Base-by-base conservation (phyloP, 257 asterid genomes). In the Henckelia pumila region DNA sequence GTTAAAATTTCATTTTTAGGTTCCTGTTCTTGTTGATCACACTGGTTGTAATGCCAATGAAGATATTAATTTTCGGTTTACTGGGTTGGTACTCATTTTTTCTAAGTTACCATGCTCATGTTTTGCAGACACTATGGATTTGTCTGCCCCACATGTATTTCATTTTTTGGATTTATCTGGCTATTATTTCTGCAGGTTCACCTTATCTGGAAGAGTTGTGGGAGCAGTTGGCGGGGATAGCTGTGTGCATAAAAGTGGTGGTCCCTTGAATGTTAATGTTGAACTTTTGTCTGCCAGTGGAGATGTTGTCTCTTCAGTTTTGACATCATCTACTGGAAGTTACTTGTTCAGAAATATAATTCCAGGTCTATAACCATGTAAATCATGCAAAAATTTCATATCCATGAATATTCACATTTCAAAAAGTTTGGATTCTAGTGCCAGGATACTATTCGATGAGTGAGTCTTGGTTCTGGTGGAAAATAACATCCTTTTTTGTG, bases 21-120 rank as follows among this genome's bases (percentile, higher is more conserved):
- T 90, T 64, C 97, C 89, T 55, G 86, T 85, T 69, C 80, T 75
- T 67, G 89, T 93, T 75, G 94, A 93, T 79, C 87, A 88, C 75
- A 61, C 83, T 68, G 96, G 97, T 77, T 93, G 98, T 79, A 93
- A 90, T 68, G 88, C 82, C 66, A 93, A 93, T 66, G 89, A 90
- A 90, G 98, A 93, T 79, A 84, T 93, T 67, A 88, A 93, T 78
- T 93, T 93, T 75, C 90, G 71, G 70, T 93, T 88, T 80, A 93
- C 97, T 23, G 98, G 98, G 98, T 89, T 63, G 53, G 85, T 75
- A 59, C 63, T 53, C 20, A 24, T 57, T 32, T 26, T 64, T 67
- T 47, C 7, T 58, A 59, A 62, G 23, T 71, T 68, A 30, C 44
- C 47, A 62, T 72, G 47, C 60, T 68, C 32, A 64, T 53, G 64